A percentile compares a stretch with the other conserved stretches of the same genome.
phyloP scores from a whole-genome alignment of 352 stramenopile species.

The Phytophthora macrochlamydospora region DNA sequence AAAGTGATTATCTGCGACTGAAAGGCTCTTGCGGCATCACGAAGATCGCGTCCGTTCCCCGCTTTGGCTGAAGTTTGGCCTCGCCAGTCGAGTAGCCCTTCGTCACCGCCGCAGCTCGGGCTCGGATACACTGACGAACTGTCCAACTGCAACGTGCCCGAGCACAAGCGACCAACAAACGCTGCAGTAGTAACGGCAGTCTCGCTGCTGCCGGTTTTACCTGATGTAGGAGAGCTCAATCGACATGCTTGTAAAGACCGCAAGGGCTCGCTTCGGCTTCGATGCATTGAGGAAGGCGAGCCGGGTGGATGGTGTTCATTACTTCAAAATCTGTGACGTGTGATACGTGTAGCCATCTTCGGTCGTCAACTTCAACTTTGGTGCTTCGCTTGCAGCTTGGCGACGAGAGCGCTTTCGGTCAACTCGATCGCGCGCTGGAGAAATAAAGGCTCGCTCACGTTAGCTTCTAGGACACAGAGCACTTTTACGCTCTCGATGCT shows the following conservation, averaged over 20 bases:
- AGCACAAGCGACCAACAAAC: no score
- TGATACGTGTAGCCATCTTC: conserved; percentile 16
- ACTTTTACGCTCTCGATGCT: not conserved
- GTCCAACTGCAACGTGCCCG: no score
- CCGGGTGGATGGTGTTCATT: conserved; percentile 16
- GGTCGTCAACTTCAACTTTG: not conserved
- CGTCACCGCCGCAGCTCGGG: not conserved
- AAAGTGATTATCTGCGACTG: conserved; percentile 4
- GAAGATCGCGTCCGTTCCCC: not conserved
- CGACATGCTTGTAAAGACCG: no score
- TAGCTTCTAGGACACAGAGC: not conserved
- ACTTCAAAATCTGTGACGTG: conserved; percentile 41
- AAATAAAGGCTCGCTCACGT: not conserved
- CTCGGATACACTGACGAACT: no score
- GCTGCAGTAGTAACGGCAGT: no score
- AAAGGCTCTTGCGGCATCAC: not conserved
- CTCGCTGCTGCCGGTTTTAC: no score
- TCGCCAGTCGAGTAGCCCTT: not conserved
- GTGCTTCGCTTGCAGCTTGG: conserved; percentile 51
- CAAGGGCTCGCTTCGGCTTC: no score
- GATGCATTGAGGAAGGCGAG: no score
- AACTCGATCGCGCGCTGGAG: conserved; percentile 50
- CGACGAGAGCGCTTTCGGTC: conserved; percentile 57
- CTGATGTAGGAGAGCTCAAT: no score
- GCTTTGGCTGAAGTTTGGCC: no score